Evolutionary conservation across 306 rosid species (phyloP), one percentile per base, ranked within the genome.

Genomic region (Rosa rugosa): DNA sequence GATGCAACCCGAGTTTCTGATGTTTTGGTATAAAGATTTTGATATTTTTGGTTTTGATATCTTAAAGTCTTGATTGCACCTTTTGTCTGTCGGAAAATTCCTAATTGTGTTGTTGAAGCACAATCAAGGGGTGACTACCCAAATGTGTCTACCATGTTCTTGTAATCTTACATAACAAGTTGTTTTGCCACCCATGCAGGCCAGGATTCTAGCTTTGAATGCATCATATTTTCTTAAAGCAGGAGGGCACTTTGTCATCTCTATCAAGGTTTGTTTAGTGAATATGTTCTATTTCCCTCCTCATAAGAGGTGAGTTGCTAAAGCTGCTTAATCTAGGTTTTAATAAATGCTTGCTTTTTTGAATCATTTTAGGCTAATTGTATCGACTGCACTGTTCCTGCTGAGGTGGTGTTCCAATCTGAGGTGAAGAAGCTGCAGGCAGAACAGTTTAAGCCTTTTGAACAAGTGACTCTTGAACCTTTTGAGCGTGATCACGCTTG

Each of bases 401-500:
- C 98, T 0, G 94, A 86, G 70, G 85, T 90, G 0, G 98, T 96
- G 12, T 93, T 93, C 66, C 84, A 76, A 0, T 85, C 87, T 50
- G 99, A 96, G 84, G 99, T 93, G 6, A 90, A 89, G 82, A 93
- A 90, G 90, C 85, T 96, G 56, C 88, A 88, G 75, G 96, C 91
- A 0, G 97, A 96, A 67, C 96, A 96, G 13, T 93, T 96, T 71
- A 93, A 91, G 82, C 98, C 98, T 0, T 20, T 63, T 0, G 99
- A 96, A 81, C 99, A 93, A 82, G 96, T 96, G 0, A 96, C 99
- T 23, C 98, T 96, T 5, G 92, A 89, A 66, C 98, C 99, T 27
- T 96, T 87, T 40, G 99, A 96, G 85, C 83, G 98, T 12, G 98
- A 96, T 80, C 99, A 92, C 77, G 99, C 99, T 69, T 95, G 98